These are phyloP conservation scores for Ceratocystis albifundus DNA, from an alignment of 2,329 filamentous ascomycete genomes.

Conservation along the genomic window DNA sequence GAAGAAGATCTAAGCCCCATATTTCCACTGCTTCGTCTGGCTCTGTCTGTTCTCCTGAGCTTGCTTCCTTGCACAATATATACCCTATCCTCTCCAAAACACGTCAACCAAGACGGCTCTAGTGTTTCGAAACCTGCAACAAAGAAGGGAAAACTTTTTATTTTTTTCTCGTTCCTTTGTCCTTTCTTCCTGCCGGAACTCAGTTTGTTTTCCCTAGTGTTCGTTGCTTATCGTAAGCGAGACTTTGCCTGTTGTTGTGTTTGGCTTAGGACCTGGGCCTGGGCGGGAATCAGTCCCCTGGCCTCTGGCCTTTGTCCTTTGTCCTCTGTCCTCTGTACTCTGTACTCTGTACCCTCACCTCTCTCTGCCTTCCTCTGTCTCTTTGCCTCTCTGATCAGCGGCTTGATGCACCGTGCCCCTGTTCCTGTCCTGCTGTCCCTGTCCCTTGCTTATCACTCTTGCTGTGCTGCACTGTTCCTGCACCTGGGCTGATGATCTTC, in stretches of 20 bases:
- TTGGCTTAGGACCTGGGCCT: too few species aligned
- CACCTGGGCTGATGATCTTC: neutral
- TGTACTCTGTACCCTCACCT: too few species aligned
- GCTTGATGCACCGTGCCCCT: neutral
- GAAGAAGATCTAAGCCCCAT: too few species aligned
- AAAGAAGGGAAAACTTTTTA: neutral
- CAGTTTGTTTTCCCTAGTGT: neutral
- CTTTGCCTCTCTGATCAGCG: too few species aligned
- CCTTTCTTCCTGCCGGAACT: neutral
- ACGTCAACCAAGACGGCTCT: constrained; percentile 1
- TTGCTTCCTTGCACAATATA: neutral
- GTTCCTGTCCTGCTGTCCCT: neutral
- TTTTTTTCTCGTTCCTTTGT: neutral
- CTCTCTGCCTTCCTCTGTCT: too few species aligned
- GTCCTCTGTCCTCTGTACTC: too few species aligned
- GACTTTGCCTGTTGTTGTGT: too few species aligned
- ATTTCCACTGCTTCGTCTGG: neutral
- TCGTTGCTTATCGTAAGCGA: too few species aligned
- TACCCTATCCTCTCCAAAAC: neutral
- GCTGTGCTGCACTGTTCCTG: neutral
- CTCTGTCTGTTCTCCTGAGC: neutral
- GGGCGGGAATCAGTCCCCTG: too few species aligned
- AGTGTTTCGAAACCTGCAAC: constrained; percentile 11
- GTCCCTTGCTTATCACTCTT: too few species aligned
- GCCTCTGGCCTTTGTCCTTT: too few species aligned